Conservation (phyloP, 2,329 filamentous ascomycete species). For the Fusarium redolens region DNA sequence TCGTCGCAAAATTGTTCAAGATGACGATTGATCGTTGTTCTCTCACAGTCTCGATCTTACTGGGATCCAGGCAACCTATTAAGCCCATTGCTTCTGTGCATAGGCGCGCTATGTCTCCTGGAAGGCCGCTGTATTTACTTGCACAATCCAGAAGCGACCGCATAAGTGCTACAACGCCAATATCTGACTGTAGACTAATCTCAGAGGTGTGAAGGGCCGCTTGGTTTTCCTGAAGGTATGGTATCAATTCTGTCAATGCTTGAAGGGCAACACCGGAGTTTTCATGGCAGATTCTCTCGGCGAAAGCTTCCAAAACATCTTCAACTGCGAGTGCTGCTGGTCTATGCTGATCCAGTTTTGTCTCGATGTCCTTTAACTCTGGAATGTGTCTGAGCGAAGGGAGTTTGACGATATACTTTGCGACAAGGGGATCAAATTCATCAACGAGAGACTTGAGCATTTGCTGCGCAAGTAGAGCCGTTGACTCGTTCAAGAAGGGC, state of each 20-base stretch:
- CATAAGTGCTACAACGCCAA: conserved; percentile 76
- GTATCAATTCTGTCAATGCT: conserved; percentile 80
- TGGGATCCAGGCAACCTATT: conserved; percentile 91
- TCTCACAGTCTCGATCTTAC: conserved; percentile 82
- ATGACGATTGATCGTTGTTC: conserved; percentile 88
- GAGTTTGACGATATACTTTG: conserved; percentile 76
- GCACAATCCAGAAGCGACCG: conserved; percentile 87
- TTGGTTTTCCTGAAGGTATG: conserved; percentile 79
- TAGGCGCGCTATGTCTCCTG: conserved; percentile 74
- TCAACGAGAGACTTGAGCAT: conserved; percentile 74
- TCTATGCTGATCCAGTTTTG: conserved; percentile 73
- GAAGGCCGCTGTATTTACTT: conserved; percentile 78
- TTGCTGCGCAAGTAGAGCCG: conserved; percentile 68
- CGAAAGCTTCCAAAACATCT: conserved; percentile 76
- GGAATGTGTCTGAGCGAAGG: conserved; percentile 81
- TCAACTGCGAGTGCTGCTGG: conserved; percentile 54
- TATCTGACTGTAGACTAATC: conserved; percentile 84
- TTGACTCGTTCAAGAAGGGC: conserved; percentile 70
- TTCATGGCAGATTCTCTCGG: conserved; percentile 81
- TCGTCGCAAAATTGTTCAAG: conserved; percentile 83
- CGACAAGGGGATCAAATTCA: conserved; percentile 70
- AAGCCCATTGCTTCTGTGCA: conserved; percentile 87
- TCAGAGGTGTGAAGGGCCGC: conserved; percentile 82
- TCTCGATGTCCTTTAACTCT: conserved; percentile 75
- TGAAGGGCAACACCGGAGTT: conserved; percentile 87